phyloP scores from a whole-genome alignment of 2,329 filamentous ascomycete species.

The Neonectria punicea region DNA sequence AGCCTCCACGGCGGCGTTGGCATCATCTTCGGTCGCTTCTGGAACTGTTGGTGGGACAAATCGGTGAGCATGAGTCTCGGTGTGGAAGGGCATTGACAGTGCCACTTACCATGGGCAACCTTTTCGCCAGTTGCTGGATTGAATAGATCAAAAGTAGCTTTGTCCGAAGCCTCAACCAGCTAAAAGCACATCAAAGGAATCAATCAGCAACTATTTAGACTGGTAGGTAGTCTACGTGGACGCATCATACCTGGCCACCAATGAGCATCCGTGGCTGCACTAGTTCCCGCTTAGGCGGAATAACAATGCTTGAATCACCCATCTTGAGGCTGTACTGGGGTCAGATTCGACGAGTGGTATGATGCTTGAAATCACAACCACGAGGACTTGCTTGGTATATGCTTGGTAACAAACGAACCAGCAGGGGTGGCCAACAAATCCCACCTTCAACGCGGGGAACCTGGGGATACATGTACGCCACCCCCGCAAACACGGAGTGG shows the following conservation, averaged over 20 bases:
- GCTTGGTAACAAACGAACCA: background rate
- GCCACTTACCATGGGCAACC: conserved; percentile 28
- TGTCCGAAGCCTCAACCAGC: conserved; percentile 33
- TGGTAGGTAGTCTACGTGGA: background rate
- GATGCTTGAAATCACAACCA: background rate
- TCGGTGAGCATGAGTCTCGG: fast-evolving
- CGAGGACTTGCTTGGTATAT: background rate
- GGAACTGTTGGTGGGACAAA: conserved; percentile 12
- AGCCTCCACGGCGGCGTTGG: conserved; percentile 59
- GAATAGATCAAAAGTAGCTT: conserved; percentile 32
- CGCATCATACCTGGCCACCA: conserved; percentile 27
- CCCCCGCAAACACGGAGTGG: conserved; percentile 20
- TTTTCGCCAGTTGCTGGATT: conserved; percentile 32
- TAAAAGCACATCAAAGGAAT: background rate
- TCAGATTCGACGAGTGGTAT: background rate
- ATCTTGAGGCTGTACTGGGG: background rate
- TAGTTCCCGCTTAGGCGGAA: background rate
- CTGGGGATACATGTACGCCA: conserved; percentile 13
- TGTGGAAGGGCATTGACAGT: too few species aligned
- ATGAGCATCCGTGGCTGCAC: conserved; percentile 30
- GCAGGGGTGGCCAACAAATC: background rate
- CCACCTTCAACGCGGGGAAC: background rate
- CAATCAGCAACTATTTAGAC: background rate
- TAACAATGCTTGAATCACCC: background rate
- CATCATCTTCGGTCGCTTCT: conserved; percentile 59